These are phyloP conservation scores for Trichoderma gamsii DNA, from an alignment of 495 filamentous ascomycete genomes.

Conservation along the genomic window DNA sequence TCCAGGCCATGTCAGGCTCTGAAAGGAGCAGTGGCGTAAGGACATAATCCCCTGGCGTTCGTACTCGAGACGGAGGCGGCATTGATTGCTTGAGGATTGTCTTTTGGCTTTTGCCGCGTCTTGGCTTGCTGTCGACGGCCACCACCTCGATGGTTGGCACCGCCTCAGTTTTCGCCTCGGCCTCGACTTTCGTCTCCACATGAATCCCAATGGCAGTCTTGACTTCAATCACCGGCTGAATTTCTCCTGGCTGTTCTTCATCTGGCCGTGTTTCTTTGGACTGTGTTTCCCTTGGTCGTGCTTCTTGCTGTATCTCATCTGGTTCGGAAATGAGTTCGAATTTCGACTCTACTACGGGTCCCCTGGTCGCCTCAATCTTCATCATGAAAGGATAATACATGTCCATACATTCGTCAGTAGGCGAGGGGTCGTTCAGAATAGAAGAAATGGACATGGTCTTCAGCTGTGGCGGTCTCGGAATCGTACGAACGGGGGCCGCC, in stretches of 20 bases:
- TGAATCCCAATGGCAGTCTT: not conserved
- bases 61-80: conserved; percentile 28
- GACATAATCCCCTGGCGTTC: conserved; percentile 69
- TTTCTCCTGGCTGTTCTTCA: not conserved
- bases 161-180: not conserved
- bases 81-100: conserved; percentile 15
- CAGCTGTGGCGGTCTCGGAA: not conserved
- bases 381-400: not conserved
- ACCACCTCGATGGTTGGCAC: not conserved
- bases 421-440: not conserved
- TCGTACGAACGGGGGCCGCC: not conserved
- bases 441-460: conserved; percentile 9
- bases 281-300: too few species aligned
- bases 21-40: conserved; percentile 66
- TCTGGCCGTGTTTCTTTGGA: too few species aligned
- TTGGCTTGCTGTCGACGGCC: not conserved
- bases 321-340: not conserved
- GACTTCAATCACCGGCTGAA: not conserved
- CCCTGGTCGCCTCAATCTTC: not conserved
- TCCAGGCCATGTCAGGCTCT: conserved; percentile 72
- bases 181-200: not conserved
- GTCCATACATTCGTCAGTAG: not conserved
- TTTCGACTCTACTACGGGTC: not conserved
- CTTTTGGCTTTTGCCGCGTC: not conserved
- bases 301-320: not conserved